Evolutionary conservation across 257 asterid species (phyloP).

Genomic region (Solanum lycopersicoides): DNA sequence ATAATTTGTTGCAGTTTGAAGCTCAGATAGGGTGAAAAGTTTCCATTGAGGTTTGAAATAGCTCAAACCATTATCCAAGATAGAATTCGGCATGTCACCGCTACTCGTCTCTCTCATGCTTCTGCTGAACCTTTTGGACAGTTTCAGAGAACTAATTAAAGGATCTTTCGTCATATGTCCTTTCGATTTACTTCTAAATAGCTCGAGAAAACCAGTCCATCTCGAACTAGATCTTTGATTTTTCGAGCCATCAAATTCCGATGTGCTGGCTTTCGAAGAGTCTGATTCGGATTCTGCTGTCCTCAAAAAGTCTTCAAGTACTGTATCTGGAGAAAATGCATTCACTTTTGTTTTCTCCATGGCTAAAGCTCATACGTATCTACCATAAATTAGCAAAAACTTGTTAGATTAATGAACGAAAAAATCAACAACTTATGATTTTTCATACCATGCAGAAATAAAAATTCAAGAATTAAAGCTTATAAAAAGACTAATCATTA

Average conservation of each 20-base stretch:
- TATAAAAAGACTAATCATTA: background rate
- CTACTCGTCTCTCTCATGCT: constrained; percentile 50
- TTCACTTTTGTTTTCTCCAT: constrained; percentile 59
- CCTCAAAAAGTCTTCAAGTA: constrained; percentile 73
- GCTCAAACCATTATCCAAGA: constrained; percentile 36
- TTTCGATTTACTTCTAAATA: constrained; percentile 50
- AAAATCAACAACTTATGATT: background rate
- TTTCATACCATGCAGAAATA: background rate
- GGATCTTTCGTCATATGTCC: constrained; percentile 45
- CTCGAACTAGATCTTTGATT: constrained; percentile 33
- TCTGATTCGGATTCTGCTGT: constrained; percentile 64
- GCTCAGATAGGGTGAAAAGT: constrained; percentile 53
- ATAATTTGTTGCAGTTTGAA: constrained; percentile 64
- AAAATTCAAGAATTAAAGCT: background rate
- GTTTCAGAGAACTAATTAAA: constrained; percentile 18
- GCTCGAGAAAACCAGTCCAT: constrained; percentile 39
- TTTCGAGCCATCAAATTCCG: constrained; percentile 33
- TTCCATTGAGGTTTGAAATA: constrained; percentile 91
- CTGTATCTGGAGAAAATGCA: constrained; percentile 74
- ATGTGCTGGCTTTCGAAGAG: constrained; percentile 67
- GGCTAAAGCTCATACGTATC: constrained; percentile 11
- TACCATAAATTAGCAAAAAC: background rate
- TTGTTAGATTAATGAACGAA: background rate
- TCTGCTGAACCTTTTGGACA: constrained; percentile 52
- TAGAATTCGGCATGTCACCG: constrained; percentile 10